These are phyloP conservation scores for Hanseniaspora pseudoguilliermondii DNA, from an alignment of 805 yeast genomes.

Conservation along the genomic window DNA sequence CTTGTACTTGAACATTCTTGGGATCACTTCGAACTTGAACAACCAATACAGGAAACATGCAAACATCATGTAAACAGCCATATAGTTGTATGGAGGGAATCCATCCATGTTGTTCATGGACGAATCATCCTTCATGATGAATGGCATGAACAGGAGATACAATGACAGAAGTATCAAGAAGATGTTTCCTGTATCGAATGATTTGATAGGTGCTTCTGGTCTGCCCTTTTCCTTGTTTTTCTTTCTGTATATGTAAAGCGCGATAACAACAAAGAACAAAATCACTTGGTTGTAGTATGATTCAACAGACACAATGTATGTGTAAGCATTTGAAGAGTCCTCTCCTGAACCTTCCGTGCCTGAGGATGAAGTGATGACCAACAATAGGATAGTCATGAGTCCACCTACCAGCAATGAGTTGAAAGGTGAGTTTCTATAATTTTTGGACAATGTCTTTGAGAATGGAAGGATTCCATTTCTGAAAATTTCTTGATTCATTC, in stretches of 20 bases:
- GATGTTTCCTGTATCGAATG: slow-evolving; percentile 37
- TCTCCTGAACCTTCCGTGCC: slow-evolving; percentile 21
- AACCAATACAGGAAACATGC: slow-evolving; percentile 45
- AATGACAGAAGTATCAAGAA: slow-evolving; percentile 35
- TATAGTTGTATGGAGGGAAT: slow-evolving; percentile 30
- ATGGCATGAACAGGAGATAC: slow-evolving; percentile 40
- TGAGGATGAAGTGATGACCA: slow-evolving; percentile 24
- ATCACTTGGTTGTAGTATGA: slow-evolving; percentile 38
- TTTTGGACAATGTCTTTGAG: slow-evolving; percentile 39
- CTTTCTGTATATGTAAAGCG: slow-evolving; percentile 41
- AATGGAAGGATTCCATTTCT: slow-evolving; percentile 52
- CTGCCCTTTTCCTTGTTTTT: slow-evolving; percentile 23
- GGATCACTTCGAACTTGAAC: slow-evolving; percentile 37
- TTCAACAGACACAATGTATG: slow-evolving; percentile 34
- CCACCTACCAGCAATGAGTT: slow-evolving; percentile 33
- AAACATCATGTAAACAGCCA: slow-evolving; percentile 33
- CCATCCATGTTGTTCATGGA: slow-evolving; percentile 19
- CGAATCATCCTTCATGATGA: slow-evolving; percentile 19
- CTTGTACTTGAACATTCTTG: slow-evolving; percentile 35
- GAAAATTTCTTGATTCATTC: slow-evolving; percentile 54
- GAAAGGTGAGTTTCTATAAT: slow-evolving; percentile 40
- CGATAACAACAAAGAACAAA: slow-evolving; percentile 40
- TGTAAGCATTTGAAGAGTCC: slow-evolving; percentile 24
- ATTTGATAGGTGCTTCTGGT: slow-evolving; percentile 38
- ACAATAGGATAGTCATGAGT: slow-evolving; percentile 25